A percentile compares a stretch with the other conserved stretches of the same genome.
These are phyloP conservation scores for Aspergillus pseudoglaucus DNA, from an alignment of 2,329 filamentous ascomycete genomes.

Conservation along the genomic window DNA sequence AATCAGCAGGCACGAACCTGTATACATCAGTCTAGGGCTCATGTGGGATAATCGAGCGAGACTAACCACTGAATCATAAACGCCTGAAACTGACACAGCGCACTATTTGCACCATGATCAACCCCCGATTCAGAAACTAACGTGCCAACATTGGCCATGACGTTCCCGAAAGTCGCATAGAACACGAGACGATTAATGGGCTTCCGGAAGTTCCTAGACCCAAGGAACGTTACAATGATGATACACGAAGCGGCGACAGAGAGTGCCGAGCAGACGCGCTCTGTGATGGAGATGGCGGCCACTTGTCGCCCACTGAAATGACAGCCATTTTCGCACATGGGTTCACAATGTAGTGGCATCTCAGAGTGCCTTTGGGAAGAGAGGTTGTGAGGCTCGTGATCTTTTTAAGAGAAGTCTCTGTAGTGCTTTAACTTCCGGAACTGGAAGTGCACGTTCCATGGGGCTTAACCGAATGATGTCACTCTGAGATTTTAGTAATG, in stretches of 20 bases:
- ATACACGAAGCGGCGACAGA: conserved; percentile 14
- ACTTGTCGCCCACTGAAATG: conserved; percentile 3
- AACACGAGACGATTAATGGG: conserved; percentile 70
- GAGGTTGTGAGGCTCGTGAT: background rate
- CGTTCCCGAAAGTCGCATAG: conserved; percentile 70
- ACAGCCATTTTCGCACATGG: background rate
- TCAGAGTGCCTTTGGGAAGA: background rate
- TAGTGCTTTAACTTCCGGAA: background rate
- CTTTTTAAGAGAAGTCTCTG: background rate
- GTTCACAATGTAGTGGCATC: background rate
- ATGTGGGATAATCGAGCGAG: background rate
- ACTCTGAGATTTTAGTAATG: background rate
- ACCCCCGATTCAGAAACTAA: conserved; percentile 60
- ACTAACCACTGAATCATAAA: conserved; percentile 72
- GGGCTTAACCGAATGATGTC: background rate
- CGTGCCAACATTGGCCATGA: conserved; percentile 66
- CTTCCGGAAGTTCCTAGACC: conserved; percentile 13
- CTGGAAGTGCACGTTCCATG: background rate
- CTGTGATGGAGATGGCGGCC: conserved; percentile 9
- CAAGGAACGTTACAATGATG: conserved; percentile 15
- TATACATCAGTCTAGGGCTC: background rate
- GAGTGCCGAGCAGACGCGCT: conserved; percentile 13
- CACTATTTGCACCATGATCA: conserved; percentile 37
- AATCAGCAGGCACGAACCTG: conserved; percentile 67
- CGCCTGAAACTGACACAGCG: conserved; percentile 65